These are phyloP conservation scores for Colletotrichum sp. DNA, from an alignment of 2,329 filamentous ascomycete species.

Conservation along the genomic window DNA sequence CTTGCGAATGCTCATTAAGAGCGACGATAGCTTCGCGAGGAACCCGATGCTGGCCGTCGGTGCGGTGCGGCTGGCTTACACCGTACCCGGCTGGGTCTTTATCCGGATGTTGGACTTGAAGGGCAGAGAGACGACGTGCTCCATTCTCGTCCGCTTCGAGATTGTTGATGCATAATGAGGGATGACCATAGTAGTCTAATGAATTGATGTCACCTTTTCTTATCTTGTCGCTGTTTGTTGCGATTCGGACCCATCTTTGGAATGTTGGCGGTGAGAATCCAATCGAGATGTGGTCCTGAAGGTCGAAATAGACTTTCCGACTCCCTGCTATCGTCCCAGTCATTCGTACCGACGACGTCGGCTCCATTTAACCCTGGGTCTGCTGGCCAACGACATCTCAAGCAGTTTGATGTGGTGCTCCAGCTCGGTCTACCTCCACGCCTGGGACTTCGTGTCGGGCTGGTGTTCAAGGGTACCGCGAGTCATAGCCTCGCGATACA, in stretches of 20 bases:
- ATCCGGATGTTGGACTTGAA: slow-evolving; percentile 69
- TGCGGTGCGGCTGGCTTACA: slow-evolving; percentile 64
- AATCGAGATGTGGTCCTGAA: background rate
- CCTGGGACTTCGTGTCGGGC: background rate
- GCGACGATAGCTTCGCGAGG: slow-evolving; percentile 64
- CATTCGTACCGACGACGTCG: background rate
- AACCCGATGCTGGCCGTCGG: slow-evolving; percentile 69
- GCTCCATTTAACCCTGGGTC: rapidly evolving
- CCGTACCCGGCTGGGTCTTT: slow-evolving; percentile 64
- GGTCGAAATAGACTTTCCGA: background rate
- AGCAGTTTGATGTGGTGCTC: background rate
- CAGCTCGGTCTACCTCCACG: background rate
- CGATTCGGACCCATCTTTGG: background rate
- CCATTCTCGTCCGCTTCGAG: slow-evolving; percentile 66
- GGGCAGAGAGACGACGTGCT: slow-evolving; percentile 67
- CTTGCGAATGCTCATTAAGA: slow-evolving; percentile 69
- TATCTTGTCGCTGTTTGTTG: background rate
- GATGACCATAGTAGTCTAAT: background rate
- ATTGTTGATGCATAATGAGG: slow-evolving; percentile 42
- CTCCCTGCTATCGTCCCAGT: background rate
- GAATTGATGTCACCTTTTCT: background rate
- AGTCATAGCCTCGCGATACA: background rate
- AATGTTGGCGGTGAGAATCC: background rate
- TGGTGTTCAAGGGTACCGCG: background rate
- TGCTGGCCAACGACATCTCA: background rate